These are phyloP conservation scores for Eutrema salsugineum DNA, from an alignment of 441 rosid genomes.

Conservation along the genomic window DNA sequence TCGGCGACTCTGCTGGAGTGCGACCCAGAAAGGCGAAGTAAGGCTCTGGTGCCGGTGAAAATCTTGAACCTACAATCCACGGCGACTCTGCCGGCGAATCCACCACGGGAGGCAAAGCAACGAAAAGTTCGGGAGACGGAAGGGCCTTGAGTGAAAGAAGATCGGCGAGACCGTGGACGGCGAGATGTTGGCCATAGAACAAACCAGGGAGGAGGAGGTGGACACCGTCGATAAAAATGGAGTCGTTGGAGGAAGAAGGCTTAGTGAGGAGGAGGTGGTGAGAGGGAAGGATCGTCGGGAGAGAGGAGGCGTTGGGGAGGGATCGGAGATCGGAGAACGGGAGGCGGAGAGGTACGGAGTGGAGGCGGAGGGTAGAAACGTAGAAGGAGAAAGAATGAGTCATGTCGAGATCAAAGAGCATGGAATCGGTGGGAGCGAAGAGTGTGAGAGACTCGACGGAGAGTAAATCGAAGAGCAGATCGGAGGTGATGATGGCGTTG, in stretches of 20 bases:
- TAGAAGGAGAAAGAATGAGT: slow-evolving; percentile 37
- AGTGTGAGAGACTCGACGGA: slow-evolving; percentile 35
- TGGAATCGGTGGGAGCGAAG: slow-evolving; percentile 39
- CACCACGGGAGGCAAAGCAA: slow-evolving; percentile 1
- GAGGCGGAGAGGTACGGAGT: slow-evolving; percentile 38
- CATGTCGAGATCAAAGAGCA: slow-evolving; percentile 45
- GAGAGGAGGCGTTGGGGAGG: slow-evolving; percentile 28
- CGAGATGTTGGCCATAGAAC: slow-evolving; percentile 34
- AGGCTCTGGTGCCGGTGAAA: slow-evolving; percentile 25
- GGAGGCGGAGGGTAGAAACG: slow-evolving; percentile 43
- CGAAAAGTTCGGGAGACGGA: background rate
- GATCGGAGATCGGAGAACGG: slow-evolving; percentile 33
- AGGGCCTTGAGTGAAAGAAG: slow-evolving; percentile 14
- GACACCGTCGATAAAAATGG: slow-evolving; percentile 29
- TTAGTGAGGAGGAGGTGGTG: slow-evolving; percentile 30
- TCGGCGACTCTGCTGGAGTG: slow-evolving; percentile 19
- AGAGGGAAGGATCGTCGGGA: slow-evolving; percentile 42
- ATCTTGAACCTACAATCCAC: background rate
- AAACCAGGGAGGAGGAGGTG: slow-evolving; percentile 33
- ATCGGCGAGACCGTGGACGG: slow-evolving; percentile 41
- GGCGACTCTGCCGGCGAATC: slow-evolving; percentile 27
- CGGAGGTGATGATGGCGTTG: slow-evolving; percentile 47
- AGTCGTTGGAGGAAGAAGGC: slow-evolving; percentile 4
- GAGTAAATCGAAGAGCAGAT: slow-evolving; percentile 45
- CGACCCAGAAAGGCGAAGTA: background rate